Conservation (phyloP, 495 filamentous ascomycete genomes). For the Neurospora sp. region DNA sequence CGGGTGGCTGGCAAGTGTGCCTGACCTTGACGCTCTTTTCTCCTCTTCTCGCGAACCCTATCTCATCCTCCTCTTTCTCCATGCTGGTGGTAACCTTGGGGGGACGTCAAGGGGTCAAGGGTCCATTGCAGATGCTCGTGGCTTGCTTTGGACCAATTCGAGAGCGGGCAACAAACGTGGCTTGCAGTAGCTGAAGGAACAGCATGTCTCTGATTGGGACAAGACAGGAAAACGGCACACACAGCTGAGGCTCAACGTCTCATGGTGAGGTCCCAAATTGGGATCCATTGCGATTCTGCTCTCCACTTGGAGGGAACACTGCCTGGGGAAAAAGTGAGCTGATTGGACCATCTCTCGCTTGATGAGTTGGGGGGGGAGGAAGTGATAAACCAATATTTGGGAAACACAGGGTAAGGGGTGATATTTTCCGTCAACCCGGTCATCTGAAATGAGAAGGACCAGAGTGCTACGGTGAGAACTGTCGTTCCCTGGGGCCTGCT, state of each 20-base stretch:
- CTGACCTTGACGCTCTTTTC: background rate
- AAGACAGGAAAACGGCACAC: background rate
- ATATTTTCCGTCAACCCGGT: background rate
- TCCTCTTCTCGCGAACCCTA: background rate
- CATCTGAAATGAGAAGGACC: background rate
- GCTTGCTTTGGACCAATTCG: conserved; percentile 1
- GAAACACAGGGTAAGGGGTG: background rate
- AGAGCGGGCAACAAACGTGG: background rate
- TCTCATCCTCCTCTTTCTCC: background rate
- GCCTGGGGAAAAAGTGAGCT: background rate
- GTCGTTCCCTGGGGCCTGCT: background rate
- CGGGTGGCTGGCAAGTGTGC: background rate
- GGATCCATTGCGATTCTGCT: background rate
- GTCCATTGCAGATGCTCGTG: background rate
- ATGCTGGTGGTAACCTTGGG: background rate
- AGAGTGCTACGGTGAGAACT: background rate
- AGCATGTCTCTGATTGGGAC: background rate
- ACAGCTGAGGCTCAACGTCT: conserved; percentile 1
- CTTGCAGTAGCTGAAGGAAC: background rate
- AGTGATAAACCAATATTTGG: background rate
- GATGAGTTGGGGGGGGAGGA: background rate
- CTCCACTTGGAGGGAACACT: background rate
- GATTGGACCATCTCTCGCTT: background rate
- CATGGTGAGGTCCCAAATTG: background rate
- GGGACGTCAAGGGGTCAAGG: background rate